Conservation (phyloP, 768 basidiomycete species). For the Sporobolomyces roseus region DNA sequence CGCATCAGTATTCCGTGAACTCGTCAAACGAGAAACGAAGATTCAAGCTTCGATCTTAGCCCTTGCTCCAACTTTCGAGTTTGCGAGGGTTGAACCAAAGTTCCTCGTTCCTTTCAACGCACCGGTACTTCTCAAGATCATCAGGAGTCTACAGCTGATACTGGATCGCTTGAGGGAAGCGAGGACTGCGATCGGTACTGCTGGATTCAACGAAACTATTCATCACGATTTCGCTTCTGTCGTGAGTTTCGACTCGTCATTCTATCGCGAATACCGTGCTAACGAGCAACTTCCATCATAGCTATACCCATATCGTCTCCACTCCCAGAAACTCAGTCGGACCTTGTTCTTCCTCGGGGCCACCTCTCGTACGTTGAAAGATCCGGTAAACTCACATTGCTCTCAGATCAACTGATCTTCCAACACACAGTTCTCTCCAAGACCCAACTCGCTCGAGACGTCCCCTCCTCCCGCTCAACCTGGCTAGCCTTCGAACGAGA, state of each 20-base stretch:
- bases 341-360: slow-evolving; percentile 40
- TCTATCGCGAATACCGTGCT: not conserved
- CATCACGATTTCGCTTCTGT: slow-evolving; percentile 32
- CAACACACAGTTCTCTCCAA: slow-evolving; percentile 20
- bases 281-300: not conserved
- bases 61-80: slow-evolving; percentile 33
- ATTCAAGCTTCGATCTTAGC: slow-evolving; percentile 36
- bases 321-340: slow-evolving; percentile 36
- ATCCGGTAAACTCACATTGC: no score
- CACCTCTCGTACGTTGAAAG: slow-evolving; percentile 8
- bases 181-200: slow-evolving; percentile 30
- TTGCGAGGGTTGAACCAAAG: slow-evolving; percentile 34
- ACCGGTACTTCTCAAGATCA: slow-evolving; percentile 28
- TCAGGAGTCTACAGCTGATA: slow-evolving; percentile 30
- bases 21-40: slow-evolving; percentile 26
- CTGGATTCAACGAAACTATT: slow-evolving; percentile 33
- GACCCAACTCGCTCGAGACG: slow-evolving; percentile 38
- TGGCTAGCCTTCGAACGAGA: slow-evolving; percentile 39
- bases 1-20: slow-evolving; percentile 24
- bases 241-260: not conserved
- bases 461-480: slow-evolving; percentile 30
- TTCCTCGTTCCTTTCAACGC: slow-evolving; percentile 32
- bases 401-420: not conserved
- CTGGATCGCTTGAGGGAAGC: slow-evolving; percentile 35
- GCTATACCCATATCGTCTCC: slow-evolving; percentile 38